phyloP scores from a whole-genome alignment of 1,284 basidiomycete species.

The Porphyrellus sp. region DNA sequence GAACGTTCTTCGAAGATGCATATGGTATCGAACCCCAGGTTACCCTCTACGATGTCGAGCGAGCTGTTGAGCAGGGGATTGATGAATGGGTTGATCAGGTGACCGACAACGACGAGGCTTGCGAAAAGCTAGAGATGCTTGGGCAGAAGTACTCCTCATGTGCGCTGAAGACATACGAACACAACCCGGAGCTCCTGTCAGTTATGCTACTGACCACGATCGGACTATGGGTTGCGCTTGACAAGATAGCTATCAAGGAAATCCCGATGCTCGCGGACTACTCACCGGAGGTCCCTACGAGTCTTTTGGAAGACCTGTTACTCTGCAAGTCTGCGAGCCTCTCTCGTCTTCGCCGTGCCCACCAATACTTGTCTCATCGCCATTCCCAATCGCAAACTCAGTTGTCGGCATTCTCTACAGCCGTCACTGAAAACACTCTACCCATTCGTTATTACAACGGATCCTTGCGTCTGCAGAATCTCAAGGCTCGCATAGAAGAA shows the following conservation, averaged over 20 bases:
- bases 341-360: constrained; percentile 27
- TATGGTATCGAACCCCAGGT: background rate
- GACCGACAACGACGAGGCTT: constrained; percentile 8
- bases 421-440: constrained; percentile 18
- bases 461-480: constrained; percentile 18
- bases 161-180: constrained; percentile 31
- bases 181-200: constrained; percentile 43
- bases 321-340: constrained; percentile 34
- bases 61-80: background rate
- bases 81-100: background rate
- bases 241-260: background rate
- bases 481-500: constrained; percentile 33
- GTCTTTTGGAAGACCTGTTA: constrained; percentile 40
- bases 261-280: background rate
- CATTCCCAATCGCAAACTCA: constrained; percentile 13
- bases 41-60: background rate
- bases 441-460: constrained; percentile 32
- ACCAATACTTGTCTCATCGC: constrained; percentile 35
- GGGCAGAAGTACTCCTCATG: constrained; percentile 30
- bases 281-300: constrained; percentile 42
- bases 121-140: constrained; percentile 23
- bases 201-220: constrained; percentile 43
- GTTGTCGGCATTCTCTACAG: constrained; percentile 24
- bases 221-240: background rate
- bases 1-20: background rate